phyloP scores from a whole-genome alignment of 2,329 filamentous ascomycete genomes.

The Hymenoscyphus infarciens region DNA sequence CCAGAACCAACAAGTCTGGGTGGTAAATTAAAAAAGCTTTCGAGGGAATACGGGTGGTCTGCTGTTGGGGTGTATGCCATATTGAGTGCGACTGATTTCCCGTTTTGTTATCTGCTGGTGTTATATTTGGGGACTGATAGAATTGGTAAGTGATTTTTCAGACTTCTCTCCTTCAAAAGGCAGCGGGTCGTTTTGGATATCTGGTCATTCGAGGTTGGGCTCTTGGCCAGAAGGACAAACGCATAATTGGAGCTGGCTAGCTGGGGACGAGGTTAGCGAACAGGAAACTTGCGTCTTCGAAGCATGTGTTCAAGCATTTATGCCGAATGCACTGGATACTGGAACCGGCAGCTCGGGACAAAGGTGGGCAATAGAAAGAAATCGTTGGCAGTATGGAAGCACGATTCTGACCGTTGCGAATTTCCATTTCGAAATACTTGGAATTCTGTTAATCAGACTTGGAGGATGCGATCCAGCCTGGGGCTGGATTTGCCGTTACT shows the following conservation, averaged over 20 bases:
- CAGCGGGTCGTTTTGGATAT: neutral
- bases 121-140: slow-evolving; percentile 76
- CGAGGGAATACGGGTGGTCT: slow-evolving; percentile 90
- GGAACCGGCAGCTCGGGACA: too few species aligned
- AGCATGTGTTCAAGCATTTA: too few species aligned
- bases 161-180: neutral
- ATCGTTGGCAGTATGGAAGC: too few species aligned
- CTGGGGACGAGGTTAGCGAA: neutral
- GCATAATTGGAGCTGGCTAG: neutral
- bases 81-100: slow-evolving; percentile 84
- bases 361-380: too few species aligned
- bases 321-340: too few species aligned
- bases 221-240: neutral
- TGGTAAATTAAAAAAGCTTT: slow-evolving; percentile 67
- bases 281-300: neutral
- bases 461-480: neutral
- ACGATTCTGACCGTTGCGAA: too few species aligned
- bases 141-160: slow-evolving; percentile 58
- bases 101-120: slow-evolving; percentile 90
- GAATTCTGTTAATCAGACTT: neutral
- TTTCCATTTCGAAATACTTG: neutral
- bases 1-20: slow-evolving; percentile 27
- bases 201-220: neutral
- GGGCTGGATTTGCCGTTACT: neutral
- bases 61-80: slow-evolving; percentile 87